Evolutionary conservation across 2,329 filamentous ascomycete genomes (phyloP).

Genomic region (Chaetomium sp.): DNA sequence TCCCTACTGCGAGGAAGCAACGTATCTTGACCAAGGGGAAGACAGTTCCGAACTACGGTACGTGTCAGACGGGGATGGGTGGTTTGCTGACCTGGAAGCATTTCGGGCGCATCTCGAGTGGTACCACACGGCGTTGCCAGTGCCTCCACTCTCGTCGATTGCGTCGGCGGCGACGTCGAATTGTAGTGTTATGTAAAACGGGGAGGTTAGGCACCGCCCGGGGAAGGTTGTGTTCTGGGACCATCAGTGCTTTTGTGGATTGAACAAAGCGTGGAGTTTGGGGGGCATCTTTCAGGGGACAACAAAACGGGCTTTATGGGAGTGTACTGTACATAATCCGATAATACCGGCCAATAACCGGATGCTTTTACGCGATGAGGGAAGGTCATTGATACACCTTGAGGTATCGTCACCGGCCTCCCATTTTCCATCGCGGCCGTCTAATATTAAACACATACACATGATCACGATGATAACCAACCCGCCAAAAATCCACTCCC

Average conservation of each 20-base stretch:
- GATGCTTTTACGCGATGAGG: too few species aligned
- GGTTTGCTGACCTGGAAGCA: slow-evolving; percentile 41
- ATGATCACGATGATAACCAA: slow-evolving; percentile 1
- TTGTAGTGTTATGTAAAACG: slow-evolving; percentile 31
- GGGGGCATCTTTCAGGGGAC: not conserved
- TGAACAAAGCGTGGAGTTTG: slow-evolving; percentile 8
- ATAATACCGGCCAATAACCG: too few species aligned
- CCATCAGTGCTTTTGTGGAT: not conserved
- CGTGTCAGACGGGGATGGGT: slow-evolving; percentile 39
- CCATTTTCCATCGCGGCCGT: not conserved
- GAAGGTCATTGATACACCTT: not conserved
- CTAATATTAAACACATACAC: slow-evolving; percentile 3
- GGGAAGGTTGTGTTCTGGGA: not conserved
- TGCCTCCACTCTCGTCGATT: slow-evolving; percentile 28
- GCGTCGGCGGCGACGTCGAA: slow-evolving; percentile 30
- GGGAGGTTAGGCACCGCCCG: not conserved
- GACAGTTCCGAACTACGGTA: slow-evolving; percentile 47
- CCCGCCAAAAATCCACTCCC: slow-evolving; percentile 1
- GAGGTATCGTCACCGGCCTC: not conserved
- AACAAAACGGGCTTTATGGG: too few species aligned
- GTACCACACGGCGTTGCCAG: slow-evolving; percentile 41
- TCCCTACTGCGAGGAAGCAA: slow-evolving; percentile 51
- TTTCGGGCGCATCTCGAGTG: slow-evolving; percentile 53
- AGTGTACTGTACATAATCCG: too few species aligned
- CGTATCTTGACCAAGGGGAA: slow-evolving; percentile 41